Evolutionary conservation across 495 filamentous ascomycete genomes (phyloP), one percentile per base, ranked within the genome.

Genomic region (Hypomontagnella submonticulosa): DNA sequence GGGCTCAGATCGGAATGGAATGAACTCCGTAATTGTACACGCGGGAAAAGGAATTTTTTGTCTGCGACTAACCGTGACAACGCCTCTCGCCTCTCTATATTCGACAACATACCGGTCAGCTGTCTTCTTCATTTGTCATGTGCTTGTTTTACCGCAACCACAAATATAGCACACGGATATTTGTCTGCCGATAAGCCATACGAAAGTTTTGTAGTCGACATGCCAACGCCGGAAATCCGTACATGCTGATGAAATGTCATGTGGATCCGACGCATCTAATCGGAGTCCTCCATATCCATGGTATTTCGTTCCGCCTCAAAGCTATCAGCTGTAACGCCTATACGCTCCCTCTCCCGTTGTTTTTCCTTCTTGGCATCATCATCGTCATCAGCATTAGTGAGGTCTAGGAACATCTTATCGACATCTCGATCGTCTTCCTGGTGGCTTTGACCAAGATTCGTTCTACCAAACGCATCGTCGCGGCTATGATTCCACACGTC

Each of bases 341-440:
- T 52, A 48, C 67, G 43, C 47, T 70, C 66, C 20, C 55, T 60
- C 36, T 63, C 66, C 16, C 65, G 57, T 46, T 66, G 62, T 46
- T 70, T 58, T 43, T 73, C 70, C 51, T 72, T 73, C 52, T 72
- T 74, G 7, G 54, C 47, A 11, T 79, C 73, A 0, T 80, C 80
- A n/a, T 81, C 80, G 30, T 84, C 81, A 23, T 82, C 81, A 15
- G 80, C 72, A 50, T 84, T 80, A 0, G 80, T 81, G 11, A 85
- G 61, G 30, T 84, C 83, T 34, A 78, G 71, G 63, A 84, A 86
- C 79, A 86, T 83, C 69, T 76, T 79, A 53, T 81, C 76, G 11
- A 81, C 79, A 8, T 76, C 75, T 8, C 75, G 76, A n/a, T 79
- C 78, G 38, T 80, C 81, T 7, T 77, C 71, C 1, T 77, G 76